Base-by-base conservation (phyloP, 2,329 filamentous ascomycete genomes). In the Allantophomopsis cytisporea region DNA sequence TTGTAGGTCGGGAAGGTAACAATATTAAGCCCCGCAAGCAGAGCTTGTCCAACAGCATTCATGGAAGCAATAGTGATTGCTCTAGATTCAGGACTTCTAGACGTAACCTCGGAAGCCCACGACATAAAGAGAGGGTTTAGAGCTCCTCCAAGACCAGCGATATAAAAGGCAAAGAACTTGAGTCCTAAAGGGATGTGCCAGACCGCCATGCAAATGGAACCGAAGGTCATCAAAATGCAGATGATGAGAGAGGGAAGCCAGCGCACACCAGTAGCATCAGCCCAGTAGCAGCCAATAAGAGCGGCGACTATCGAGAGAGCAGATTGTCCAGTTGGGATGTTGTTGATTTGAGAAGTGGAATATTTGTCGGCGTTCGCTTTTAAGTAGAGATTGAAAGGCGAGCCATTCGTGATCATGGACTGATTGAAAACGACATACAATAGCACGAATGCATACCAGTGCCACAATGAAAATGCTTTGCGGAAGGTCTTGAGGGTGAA, bases 11-110 rank as follows among this genome's bases (percentile, higher is more conserved):
- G 40, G 28, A 42, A 42, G 4, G 40, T 42, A 21, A 42, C 40
- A 20, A 42, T 42, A 20, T 42, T 42, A 5, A 53, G 42, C 43
- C 51, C 53, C 20, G 52, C 46, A 16, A 50, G 49, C 35, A 54
- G 50, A 2, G 51, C 49, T 45, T 54, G 51, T 1, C 58, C 57
- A 20, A 61, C 43, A 0, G 59, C 60, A 52, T 53, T 58, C 58
- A 52, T 60, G 14, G 41, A 59, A 23, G 49, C 54, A 18, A 58
- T 56, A 38, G 55, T 50, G 16, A 57, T 45, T 0, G 54, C 54
- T 6, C 55, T 45, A 38, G 56, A 52, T 10, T 54, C 54, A 18
- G 56, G 54, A 28, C 54, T 54, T 31, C 54, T 52, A 33, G 52
- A 53, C 3, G 54, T 49, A 4, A 52, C 55, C 5, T 44, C 48